Evolutionary conservation across 768 basidiomycete species (phyloP).

Genomic region (Boletellus ananiceps): DNA sequence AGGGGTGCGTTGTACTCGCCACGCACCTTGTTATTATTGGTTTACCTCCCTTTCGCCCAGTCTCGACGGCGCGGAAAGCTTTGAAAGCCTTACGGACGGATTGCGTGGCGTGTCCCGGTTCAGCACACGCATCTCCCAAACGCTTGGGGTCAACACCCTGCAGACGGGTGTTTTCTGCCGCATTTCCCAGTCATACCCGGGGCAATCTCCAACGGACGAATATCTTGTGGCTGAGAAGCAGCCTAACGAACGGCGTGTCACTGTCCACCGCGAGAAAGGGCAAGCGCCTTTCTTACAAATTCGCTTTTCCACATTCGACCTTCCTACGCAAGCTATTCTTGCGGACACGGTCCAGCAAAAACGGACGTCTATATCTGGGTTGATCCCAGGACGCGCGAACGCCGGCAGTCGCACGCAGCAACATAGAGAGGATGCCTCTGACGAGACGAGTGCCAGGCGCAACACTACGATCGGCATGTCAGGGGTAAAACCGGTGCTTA

Average conservation of each 20-base stretch:
- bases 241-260: slow-evolving; percentile 41
- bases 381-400: slow-evolving; percentile 3
- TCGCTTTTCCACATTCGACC: slow-evolving; percentile 48
- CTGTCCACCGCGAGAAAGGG: slow-evolving; percentile 41
- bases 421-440: slow-evolving; percentile 1
- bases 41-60: slow-evolving; percentile 28
- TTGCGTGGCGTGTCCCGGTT: slow-evolving; percentile 22
- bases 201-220: slow-evolving; percentile 5
- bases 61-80: slow-evolving; percentile 51
- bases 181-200: slow-evolving; percentile 40
- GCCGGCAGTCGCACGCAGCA: slow-evolving; percentile 1
- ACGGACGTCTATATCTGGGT: slow-evolving; percentile 12
- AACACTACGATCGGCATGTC: slow-evolving; percentile 5
- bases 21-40: not conserved
- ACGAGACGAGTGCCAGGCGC: slow-evolving; percentile 8
- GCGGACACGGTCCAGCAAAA: slow-evolving; percentile 13
- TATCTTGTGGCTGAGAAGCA: slow-evolving; percentile 6
- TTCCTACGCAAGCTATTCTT: slow-evolving; percentile 31
- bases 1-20: slow-evolving; percentile 50
- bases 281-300: slow-evolving; percentile 48
- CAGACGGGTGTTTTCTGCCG: slow-evolving; percentile 51
- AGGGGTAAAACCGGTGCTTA: slow-evolving; percentile 13
- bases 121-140: slow-evolving; percentile 34
- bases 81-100: slow-evolving; percentile 42
- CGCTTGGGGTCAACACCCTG: slow-evolving; percentile 49